Evolutionary conservation across 2,329 filamentous ascomycete species (phyloP), one percentile per base, ranked within the genome.

Genomic region (Ustulina deusta): DNA sequence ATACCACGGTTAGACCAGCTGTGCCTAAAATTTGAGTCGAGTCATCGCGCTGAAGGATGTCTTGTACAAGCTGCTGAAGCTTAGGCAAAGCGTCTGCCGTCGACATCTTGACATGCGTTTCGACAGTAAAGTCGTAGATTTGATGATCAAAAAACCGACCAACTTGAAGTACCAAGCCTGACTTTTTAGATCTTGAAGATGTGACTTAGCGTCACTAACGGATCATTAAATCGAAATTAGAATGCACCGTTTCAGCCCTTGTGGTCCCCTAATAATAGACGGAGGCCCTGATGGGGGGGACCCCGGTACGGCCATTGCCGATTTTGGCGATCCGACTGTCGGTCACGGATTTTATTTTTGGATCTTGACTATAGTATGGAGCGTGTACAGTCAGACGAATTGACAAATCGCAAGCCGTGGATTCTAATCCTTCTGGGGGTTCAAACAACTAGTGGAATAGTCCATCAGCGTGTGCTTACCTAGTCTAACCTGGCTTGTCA

Each of bases 241-340:
- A 57, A 61, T 58, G 42, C 29, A 40, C 32, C 38, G 46, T 61
- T 61, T 68, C 65, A 68, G 65, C 65, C 40, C 20, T 56, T 61
- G 61, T 56, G 55, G 66, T 57, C 52, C 61, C 61, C 66, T 68
- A 67, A 67, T 68, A 68, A 68, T 68, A 59, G 46, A 59, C 60
- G 56, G 66, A 66, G 20, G 49, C 59, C 60, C 59, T 52, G 49
- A 68, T 69, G 57, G 68, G 68, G 68, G 64, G 54, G 44, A 66
- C 62, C 62, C 61, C 65, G 67, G 67, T 63, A 61, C 69, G 69
- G 69, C 46, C 56, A 69, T 69, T 69, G 40, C 66, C 69, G 59
- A 7, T 64, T 71, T 60, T 58, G 69, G 66, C 56, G 66, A 71
- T 64, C 69, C 66, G 69, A 71, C 54, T 55, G 57, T 56, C 60